Percentiles rank a stretch among this genome's conserved stretches.
Conservation (phyloP, 148 eudicot genomes). For the Suaeda aralocaspica region DNA sequence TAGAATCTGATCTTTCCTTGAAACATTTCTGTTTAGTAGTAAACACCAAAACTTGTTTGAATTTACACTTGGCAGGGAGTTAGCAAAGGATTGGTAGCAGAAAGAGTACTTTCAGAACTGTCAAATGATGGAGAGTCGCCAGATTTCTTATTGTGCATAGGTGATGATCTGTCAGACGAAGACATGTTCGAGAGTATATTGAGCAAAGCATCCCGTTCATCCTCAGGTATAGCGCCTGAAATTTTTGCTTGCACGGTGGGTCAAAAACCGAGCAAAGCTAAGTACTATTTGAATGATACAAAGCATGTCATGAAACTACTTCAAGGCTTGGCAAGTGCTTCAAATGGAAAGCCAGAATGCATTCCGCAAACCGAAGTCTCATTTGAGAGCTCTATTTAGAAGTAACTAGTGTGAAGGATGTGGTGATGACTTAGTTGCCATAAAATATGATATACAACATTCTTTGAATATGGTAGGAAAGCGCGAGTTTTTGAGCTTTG, state of each 20-base stretch:
- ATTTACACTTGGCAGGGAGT: conserved; percentile 40
- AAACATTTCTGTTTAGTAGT: not conserved
- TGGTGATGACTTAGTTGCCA: not conserved
- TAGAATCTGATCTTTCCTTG: not conserved
- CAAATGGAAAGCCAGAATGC: conserved; percentile 28
- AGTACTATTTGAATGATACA: conserved; percentile 53
- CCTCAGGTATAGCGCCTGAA: conserved; percentile 33
- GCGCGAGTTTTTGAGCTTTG: conserved; percentile 2
- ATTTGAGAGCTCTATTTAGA: conserved; percentile 29
- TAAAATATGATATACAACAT: not conserved
- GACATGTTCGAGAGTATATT: conserved; percentile 64
- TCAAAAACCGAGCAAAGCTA: conserved; percentile 73
- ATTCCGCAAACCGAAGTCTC: conserved; percentile 28
- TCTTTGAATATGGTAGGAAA: conserved; percentile 8
- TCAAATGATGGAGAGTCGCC: conserved; percentile 31
- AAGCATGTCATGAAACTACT: conserved; percentile 45
- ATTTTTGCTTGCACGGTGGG: conserved; percentile 69
- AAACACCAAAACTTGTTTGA: conserved; percentile 6
- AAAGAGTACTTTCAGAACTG: conserved; percentile 42
- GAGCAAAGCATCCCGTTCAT: conserved; percentile 27
- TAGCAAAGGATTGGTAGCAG: conserved; percentile 54
- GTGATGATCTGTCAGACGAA: conserved; percentile 67
- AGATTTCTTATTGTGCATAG: conserved; percentile 61
- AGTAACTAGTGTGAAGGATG: not conserved
- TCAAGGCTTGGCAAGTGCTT: conserved; percentile 39